Evolutionary conservation across 306 rosid genomes (phyloP).

Genomic region (Cicer chorassanicum): DNA sequence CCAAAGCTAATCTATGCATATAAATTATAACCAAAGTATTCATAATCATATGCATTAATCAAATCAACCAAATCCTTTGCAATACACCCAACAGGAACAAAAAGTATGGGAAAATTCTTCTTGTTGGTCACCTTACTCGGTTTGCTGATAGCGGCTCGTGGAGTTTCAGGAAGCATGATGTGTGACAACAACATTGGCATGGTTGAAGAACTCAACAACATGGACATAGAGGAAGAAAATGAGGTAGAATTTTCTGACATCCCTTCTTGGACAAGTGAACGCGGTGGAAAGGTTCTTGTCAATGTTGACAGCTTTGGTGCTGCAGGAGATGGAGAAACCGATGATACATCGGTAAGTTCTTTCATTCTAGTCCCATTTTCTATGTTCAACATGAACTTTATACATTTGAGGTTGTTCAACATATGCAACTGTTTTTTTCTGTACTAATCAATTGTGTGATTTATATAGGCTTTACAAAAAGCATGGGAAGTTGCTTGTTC

Average conservation of each 20-base stretch:
- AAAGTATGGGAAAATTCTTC: constrained; percentile 68
- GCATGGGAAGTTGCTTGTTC: constrained; percentile 90
- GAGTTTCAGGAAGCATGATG: constrained; percentile 63
- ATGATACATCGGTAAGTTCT: constrained; percentile 74
- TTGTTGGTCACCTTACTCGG: constrained; percentile 54
- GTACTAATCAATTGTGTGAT: constrained; percentile 48
- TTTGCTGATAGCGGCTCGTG: constrained; percentile 61
- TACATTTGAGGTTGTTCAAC: constrained; percentile 21
- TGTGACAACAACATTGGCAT: constrained; percentile 54
- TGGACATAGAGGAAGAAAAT: constrained; percentile 60
- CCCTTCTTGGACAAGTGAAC: constrained; percentile 81
- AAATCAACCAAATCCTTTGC: constrained; percentile 58
- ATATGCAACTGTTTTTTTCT: constrained; percentile 38
- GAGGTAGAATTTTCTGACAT: constrained; percentile 59
- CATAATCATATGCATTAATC: constrained; percentile 66
- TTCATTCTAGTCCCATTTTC: constrained; percentile 19
- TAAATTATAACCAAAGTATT: constrained; percentile 71
- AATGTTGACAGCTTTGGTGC: constrained; percentile 93
- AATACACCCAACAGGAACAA: constrained; percentile 42
- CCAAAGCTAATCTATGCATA: constrained; percentile 61
- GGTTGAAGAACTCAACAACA: constrained; percentile 61
- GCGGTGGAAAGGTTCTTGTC: constrained; percentile 86
- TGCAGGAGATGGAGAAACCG: constrained; percentile 82
- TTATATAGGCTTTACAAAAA: constrained; percentile 70
- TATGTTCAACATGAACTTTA: constrained; percentile 34